Evolutionary conservation across 2,329 filamentous ascomycete species (phyloP).

Genomic region (Penicillium sp.): DNA sequence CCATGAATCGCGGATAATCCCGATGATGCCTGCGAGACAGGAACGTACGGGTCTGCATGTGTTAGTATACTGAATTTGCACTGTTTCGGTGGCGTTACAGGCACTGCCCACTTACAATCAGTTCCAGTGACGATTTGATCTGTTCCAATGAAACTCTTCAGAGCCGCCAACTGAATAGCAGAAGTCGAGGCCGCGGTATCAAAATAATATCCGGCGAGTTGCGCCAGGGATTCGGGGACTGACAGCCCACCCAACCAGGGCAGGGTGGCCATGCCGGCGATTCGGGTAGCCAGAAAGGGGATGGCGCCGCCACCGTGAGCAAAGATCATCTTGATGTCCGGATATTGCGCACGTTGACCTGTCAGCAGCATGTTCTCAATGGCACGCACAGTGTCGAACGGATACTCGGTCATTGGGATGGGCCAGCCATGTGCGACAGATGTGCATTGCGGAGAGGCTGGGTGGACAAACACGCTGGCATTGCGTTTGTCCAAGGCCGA

Average conservation of each 20-base stretch:
- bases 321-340: constrained; percentile 23
- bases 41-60: constrained; percentile 22
- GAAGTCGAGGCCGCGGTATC: constrained; percentile 22
- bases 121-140: constrained; percentile 24
- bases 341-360: constrained; percentile 18
- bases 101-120: constrained; percentile 21
- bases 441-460: constrained; percentile 7
- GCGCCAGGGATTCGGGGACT: constrained; percentile 12
- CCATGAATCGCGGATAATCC: constrained; percentile 7
- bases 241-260: constrained; percentile 18
- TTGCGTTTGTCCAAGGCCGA: background rate
- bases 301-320: constrained; percentile 26
- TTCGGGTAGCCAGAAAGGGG: constrained; percentile 22
- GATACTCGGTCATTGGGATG: constrained; percentile 26
- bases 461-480: constrained; percentile 8
- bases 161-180: constrained; percentile 21
- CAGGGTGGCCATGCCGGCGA: constrained; percentile 21
- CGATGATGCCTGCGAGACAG: constrained; percentile 9
- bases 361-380: constrained; percentile 24
- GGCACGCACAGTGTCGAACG: constrained; percentile 27
- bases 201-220: constrained; percentile 23
- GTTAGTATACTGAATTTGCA: background rate
- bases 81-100: background rate
- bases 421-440: constrained; percentile 9
- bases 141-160: constrained; percentile 24